Evolutionary conservation across 2,329 filamentous ascomycete genomes (phyloP).

Genomic region (Colletotrichum abscissum): DNA sequence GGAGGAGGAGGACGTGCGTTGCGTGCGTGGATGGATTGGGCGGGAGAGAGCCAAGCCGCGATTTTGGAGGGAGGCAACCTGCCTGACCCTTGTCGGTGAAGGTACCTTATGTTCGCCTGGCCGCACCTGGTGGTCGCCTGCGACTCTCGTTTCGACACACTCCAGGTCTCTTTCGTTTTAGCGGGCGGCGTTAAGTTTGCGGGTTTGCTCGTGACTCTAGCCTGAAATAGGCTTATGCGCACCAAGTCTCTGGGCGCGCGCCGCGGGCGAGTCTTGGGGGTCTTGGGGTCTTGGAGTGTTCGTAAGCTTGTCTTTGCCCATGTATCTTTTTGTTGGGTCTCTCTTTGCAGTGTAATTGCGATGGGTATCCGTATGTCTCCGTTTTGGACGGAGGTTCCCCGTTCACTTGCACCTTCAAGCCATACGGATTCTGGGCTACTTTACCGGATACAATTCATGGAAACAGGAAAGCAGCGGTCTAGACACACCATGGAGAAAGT

Average conservation of each 20-base stretch:
- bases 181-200: constrained; percentile 22
- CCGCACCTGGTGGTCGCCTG: background rate
- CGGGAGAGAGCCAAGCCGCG: constrained; percentile 30
- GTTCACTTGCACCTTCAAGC: background rate
- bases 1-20: background rate
- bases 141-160: background rate
- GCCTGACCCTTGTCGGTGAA: background rate
- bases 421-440: too few species aligned
- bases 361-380: background rate
- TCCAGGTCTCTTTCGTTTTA: constrained; percentile 4
- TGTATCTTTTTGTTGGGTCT: background rate
- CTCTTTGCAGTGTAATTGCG: background rate
- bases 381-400: background rate
- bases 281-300: constrained; percentile 5
- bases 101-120: background rate
- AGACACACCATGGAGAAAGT: too few species aligned
- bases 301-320: background rate
- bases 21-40: constrained; percentile 19
- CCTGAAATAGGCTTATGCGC: constrained; percentile 28
- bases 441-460: background rate
- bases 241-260: constrained; percentile 28
- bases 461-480: too few species aligned
- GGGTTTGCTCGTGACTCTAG: constrained; percentile 35
- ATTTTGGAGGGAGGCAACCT: constrained; percentile 17
- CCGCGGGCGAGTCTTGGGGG: constrained; percentile 1